Base-by-base conservation (phyloP, 768 basidiomycete species). In the Neoboletus subvelutipes region DNA sequence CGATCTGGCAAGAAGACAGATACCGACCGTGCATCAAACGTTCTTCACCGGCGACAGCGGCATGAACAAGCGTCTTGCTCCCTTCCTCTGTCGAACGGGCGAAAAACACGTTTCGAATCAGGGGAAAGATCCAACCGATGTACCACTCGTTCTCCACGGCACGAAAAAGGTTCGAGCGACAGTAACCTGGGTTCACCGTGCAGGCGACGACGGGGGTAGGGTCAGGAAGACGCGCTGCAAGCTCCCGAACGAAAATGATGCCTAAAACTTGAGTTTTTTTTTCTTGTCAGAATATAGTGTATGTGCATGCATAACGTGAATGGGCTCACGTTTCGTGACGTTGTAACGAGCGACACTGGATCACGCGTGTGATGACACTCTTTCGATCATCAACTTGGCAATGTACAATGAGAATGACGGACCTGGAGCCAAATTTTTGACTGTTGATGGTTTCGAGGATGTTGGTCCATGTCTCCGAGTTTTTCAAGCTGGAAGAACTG, bases 101-200 rank as follows among this genome's bases (percentile, higher is more conserved):
- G 26, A 18, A 40, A 5, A 73, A 15, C 33, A 63, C 13, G 2
- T 8, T 41, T 36, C 55, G 57, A 34, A 64, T 42, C 18, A 58
- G 6, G 8, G 50, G 28, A 13, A 56, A 22, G 18, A 60, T 2
- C 37, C 49, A 59, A 4, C 50, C 20, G n/a, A 40, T 6, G 39
- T 51, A 59, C 53, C 63, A 48, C n/a, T 28, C 52, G 37, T 31
- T 26, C n/a, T 68, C 59, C 13, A 49, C 17, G 7, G 57, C 59
- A 37, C 71, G 67, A 24, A 59, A 61, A 7, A 76, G 59, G 8
- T 50, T 49, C 12, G 74, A 74, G 34, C 57, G 33, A 36, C 71
- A 74, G 50, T 65, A 69, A 2, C 75, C 74, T 1, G 76, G 72
- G 45, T 70, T 61, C 22, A 71, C 65, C 37, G 66, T 50, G 24